Conservation (phyloP, 495 filamentous ascomycete genomes). For the Pseudoneurospora amorphoporcata region DNA sequence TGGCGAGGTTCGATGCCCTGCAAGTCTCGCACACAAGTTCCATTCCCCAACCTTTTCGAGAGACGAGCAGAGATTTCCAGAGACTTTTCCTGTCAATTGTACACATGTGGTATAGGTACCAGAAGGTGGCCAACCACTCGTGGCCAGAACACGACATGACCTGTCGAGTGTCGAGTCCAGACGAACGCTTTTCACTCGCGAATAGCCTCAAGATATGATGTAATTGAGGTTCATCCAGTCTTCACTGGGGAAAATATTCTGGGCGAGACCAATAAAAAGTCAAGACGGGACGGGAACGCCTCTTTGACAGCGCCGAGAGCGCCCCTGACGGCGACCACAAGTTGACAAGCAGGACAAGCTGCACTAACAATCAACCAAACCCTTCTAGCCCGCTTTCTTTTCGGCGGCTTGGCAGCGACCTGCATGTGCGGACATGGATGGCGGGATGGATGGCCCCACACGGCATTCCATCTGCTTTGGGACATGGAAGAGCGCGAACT, state of each 20-base stretch:
- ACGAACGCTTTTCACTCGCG: not conserved
- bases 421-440: not conserved
- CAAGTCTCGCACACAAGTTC: not conserved
- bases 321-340: not conserved
- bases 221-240: not conserved
- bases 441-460: not conserved
- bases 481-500: not conserved
- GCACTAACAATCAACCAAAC: not conserved
- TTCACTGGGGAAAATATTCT: not conserved
- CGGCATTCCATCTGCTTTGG: not conserved
- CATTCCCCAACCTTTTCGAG: not conserved
- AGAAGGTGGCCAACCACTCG: not conserved
- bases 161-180: too few species aligned
- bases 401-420: not conserved
- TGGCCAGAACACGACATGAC: not conserved
- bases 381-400: not conserved
- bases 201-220: not conserved
- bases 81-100: not conserved
- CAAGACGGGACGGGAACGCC: not conserved
- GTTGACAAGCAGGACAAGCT: not conserved
- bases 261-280: not conserved
- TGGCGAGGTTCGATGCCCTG: not conserved
- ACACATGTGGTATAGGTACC: not conserved
- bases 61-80: not conserved
- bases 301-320: not conserved